Percentiles rank a stretch among this genome's conserved stretches.
Conservation (phyloP, 139 green algal genomes). For the Dunaliella sp. region DNA sequence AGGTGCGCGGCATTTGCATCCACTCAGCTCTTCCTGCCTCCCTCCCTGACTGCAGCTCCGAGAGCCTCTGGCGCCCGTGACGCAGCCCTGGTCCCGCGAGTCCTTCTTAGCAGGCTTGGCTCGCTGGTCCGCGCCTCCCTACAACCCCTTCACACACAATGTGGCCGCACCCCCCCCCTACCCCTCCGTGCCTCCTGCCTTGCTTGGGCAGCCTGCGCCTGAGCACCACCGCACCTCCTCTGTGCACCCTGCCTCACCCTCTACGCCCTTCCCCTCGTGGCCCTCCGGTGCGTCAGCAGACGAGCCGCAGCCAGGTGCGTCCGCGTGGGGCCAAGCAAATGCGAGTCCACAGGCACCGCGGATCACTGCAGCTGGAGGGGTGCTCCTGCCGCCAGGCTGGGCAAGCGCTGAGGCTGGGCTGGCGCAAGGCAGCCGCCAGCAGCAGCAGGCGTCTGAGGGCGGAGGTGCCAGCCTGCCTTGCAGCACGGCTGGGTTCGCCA, state of each 20-base stretch:
- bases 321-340: too few species aligned
- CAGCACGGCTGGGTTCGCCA: too few species aligned
- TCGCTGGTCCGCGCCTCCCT: slow-evolving; percentile 49
- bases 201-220: slow-evolving; percentile 1
- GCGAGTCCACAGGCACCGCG: background rate
- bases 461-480: too few species aligned
- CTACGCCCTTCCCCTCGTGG: too few species aligned
- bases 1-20: too few species aligned
- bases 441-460: too few species aligned
- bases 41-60: slow-evolving; percentile 65
- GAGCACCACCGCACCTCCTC: too few species aligned
- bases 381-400: background rate
- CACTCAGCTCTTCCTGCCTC: too few species aligned
- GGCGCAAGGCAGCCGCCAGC: too few species aligned
- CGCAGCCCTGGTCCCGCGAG: slow-evolving; percentile 26
- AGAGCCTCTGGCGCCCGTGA: slow-evolving; percentile 84
- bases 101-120: slow-evolving; percentile 58
- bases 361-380: background rate
- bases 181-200: background rate
- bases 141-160: slow-evolving; percentile 20
- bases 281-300: background rate
- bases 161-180: background rate
- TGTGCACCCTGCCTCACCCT: too few species aligned
- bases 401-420: too few species aligned
- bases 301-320: background rate